Conservation (phyloP, 148 eudicot genomes). For the Suaeda aralocaspica region DNA sequence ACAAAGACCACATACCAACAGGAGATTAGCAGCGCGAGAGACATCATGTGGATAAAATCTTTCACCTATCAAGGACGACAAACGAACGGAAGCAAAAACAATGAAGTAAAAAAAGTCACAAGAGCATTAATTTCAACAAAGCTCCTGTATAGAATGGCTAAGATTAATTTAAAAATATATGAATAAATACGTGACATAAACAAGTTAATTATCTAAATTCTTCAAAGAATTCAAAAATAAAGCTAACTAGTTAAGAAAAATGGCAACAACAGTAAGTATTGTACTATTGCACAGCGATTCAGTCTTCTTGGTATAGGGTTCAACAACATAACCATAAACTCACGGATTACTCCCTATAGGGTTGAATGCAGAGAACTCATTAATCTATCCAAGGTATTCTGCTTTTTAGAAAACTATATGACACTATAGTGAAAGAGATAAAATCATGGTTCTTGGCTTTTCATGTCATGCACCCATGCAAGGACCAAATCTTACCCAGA, state of each 20-base stretch:
- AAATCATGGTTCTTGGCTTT: neutral
- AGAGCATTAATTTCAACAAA: slow-evolving; percentile 13
- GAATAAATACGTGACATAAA: too few relatives aligned
- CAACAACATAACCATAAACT: neutral
- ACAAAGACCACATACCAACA: slow-evolving; percentile 52
- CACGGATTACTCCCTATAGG: neutral
- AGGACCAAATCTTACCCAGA: neutral
- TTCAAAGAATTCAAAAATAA: neutral
- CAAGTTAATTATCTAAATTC: neutral
- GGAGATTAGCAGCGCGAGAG: slow-evolving; percentile 84
- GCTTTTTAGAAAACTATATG: neutral
- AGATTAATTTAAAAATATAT: neutral
- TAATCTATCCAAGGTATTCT: neutral
- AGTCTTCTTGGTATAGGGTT: neutral
- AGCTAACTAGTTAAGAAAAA: neutral
- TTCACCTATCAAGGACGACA: slow-evolving; percentile 50
- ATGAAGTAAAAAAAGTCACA: neutral
- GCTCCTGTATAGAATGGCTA: neutral
- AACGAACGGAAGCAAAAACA: neutral
- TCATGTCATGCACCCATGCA: neutral
- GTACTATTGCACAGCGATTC: neutral
- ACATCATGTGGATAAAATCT: slow-evolving; percentile 95
- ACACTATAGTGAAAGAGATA: neutral
- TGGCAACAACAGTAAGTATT: neutral
- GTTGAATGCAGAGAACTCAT: neutral